A percentile compares a stretch with the other conserved stretches of the same genome.
phyloP scores from a whole-genome alignment of 75 land plant species.

The Sequoiadendron giganteum region DNA sequence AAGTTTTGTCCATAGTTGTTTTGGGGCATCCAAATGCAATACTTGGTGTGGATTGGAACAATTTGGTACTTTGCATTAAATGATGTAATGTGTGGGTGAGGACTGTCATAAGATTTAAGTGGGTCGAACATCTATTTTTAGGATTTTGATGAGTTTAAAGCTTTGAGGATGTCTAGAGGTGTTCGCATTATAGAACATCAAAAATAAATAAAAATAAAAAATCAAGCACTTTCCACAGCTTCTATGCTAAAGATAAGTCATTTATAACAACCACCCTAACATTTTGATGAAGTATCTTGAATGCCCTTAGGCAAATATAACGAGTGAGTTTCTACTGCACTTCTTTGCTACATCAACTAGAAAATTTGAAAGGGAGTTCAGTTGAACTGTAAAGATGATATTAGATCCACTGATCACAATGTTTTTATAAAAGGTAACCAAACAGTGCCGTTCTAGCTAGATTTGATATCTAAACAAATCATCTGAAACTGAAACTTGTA shows the following conservation, averaged over 20 bases:
- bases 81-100: too few relatives aligned
- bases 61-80: too few relatives aligned
- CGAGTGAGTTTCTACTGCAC: slow-evolving; percentile 44
- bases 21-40: too few relatives aligned
- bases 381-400: slow-evolving; percentile 48
- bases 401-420: background rate
- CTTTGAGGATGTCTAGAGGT: too few relatives aligned
- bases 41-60: too few relatives aligned
- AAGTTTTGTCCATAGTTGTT: too few relatives aligned
- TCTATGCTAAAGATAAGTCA: background rate
- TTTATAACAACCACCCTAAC: background rate
- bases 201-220: too few relatives aligned
- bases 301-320: background rate
- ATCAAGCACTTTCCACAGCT: background rate
- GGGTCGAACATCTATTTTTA: too few relatives aligned
- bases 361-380: slow-evolving; percentile 56
- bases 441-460: background rate
- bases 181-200: too few relatives aligned
- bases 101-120: too few relatives aligned
- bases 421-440: background rate
- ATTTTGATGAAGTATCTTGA: background rate
- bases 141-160: too few relatives aligned
- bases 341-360: slow-evolving; percentile 80
- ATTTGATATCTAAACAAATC: background rate
- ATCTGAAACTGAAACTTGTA: background rate